A percentile compares a stretch with the other conserved stretches of the same genome.
phyloP scores from a whole-genome alignment of 1,284 basidiomycete genomes.

The Trichosporon sp. region DNA sequence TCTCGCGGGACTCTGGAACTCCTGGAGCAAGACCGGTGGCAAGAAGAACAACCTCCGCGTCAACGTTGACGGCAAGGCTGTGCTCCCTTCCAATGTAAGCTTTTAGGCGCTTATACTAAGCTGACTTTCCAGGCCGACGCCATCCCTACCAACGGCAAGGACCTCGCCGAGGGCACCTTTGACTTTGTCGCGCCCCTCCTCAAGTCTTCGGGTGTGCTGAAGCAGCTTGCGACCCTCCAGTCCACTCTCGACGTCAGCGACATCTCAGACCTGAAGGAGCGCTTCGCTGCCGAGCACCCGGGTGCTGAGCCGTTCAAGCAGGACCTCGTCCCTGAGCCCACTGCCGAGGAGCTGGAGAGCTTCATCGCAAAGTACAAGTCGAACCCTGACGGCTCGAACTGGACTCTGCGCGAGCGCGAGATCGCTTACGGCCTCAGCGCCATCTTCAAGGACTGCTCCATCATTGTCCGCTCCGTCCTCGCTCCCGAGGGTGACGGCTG shows the following conservation, averaged over 20 bases:
- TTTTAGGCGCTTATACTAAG: constrained; percentile 6
- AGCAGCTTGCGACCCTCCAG: constrained; percentile 67
- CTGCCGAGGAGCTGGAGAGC: constrained; percentile 63
- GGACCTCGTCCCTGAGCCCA: constrained; percentile 58
- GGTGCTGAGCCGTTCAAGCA: constrained; percentile 36
- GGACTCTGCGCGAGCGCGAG: constrained; percentile 54
- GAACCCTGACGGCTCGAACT: constrained; percentile 25
- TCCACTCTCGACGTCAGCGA: constrained; percentile 77
- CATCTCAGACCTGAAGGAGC: constrained; percentile 58
- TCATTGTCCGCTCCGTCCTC: constrained; percentile 65
- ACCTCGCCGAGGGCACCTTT: constrained; percentile 26
- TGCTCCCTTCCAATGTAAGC: constrained; percentile 67
- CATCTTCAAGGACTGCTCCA: constrained; percentile 95
- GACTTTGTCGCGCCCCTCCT: constrained; percentile 62
- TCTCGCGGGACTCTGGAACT: constrained; percentile 69
- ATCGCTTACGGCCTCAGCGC: constrained; percentile 81
- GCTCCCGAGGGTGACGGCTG: constrained; percentile 23
- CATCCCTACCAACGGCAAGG: constrained; percentile 27
- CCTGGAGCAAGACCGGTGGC: constrained; percentile 68
- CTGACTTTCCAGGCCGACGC: constrained; percentile 31
- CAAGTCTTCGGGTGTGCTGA: constrained; percentile 63
- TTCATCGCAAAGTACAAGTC: constrained; percentile 65
- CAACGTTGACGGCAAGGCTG: constrained; percentile 67
- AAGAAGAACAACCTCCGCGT: constrained; percentile 76
- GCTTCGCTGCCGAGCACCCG: constrained; percentile 37